phyloP scores from a whole-genome alignment of 805 yeast species.

The Starmerella apis region DNA sequence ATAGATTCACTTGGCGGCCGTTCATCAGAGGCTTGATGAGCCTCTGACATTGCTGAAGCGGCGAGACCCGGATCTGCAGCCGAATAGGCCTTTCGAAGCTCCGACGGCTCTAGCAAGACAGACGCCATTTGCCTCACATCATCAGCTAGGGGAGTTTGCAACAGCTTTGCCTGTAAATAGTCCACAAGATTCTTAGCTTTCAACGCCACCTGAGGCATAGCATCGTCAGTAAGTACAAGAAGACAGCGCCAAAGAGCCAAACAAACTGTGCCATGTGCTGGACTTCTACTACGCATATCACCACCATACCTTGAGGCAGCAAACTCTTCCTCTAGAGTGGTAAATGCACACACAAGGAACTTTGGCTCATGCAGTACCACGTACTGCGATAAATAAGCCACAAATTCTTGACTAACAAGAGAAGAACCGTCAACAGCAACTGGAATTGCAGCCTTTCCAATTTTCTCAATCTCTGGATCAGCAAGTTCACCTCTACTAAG shows the following conservation, averaged over 20 bases:
- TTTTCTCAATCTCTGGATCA: constrained; percentile 22
- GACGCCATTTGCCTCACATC: constrained; percentile 41
- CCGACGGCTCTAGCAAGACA: constrained; percentile 16
- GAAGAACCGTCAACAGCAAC: constrained; percentile 81
- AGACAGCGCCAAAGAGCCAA: constrained; percentile 81
- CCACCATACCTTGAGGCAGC: constrained; percentile 44
- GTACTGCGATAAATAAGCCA: constrained; percentile 64
- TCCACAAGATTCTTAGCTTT: constrained; percentile 69
- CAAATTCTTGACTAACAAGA: constrained; percentile 74
- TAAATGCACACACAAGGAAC: constrained; percentile 76
- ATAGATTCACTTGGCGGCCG: constrained; percentile 7
- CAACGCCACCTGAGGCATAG: constrained; percentile 67
- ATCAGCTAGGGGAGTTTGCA: constrained; percentile 54
- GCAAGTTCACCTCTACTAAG: constrained; percentile 38
- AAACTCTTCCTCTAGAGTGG: constrained; percentile 72
- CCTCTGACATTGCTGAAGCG: background rate
- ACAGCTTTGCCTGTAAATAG: constrained; percentile 51
- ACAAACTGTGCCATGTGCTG: constrained; percentile 80
- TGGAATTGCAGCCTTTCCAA: constrained; percentile 57
- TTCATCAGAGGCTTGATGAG: background rate
- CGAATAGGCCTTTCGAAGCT: constrained; percentile 4
- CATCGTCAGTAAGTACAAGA: constrained; percentile 73
- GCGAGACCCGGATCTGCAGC: background rate
- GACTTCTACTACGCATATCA: constrained; percentile 53
- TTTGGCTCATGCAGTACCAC: constrained; percentile 59